Percentiles rank a stretch among this genome's conserved stretches.
Evolutionary conservation across 345 rosid genomes (phyloP).

Genomic region (Hibiscus mutabilis): DNA sequence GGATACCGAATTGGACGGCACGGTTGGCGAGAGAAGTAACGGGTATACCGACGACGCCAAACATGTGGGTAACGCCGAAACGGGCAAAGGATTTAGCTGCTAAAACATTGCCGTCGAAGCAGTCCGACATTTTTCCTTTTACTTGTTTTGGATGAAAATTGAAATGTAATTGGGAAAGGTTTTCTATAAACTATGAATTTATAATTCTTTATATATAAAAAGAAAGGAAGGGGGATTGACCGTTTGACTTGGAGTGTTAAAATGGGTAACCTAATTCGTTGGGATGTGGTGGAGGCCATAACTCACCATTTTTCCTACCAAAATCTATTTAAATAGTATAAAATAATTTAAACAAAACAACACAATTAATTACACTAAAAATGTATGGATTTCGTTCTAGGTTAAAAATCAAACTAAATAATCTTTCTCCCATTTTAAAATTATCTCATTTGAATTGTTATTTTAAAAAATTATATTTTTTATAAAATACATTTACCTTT

Average conservation of each 20-base stretch:
- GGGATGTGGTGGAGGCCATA: neutral
- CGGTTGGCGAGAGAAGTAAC: conserved; percentile 87
- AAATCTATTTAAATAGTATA: too few relatives aligned
- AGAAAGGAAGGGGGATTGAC: neutral
- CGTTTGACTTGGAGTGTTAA: neutral
- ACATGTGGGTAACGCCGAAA: conserved; percentile 84
- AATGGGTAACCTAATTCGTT: neutral
- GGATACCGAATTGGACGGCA: conserved; percentile 68
- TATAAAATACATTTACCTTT: too few relatives aligned
- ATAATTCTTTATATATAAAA: neutral
- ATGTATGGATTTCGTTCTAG: too few relatives aligned
- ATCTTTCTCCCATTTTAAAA: too few relatives aligned
- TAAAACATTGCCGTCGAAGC: conserved; percentile 64
- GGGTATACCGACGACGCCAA: conserved; percentile 96
- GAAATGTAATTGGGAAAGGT: neutral
- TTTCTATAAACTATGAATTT: neutral
- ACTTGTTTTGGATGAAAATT: neutral
- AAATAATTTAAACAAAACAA: too few relatives aligned
- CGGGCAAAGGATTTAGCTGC: conserved; percentile 59
- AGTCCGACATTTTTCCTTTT: conserved; percentile 3
- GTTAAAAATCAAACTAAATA: too few relatives aligned
- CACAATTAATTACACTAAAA: too few relatives aligned
- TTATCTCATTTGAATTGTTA: too few relatives aligned
- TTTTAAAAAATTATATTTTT: too few relatives aligned
- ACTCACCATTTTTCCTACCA: too few relatives aligned